phyloP scores from a whole-genome alignment of 192 early-diverging fungal genomes.

The Gigaspora rosea region DNA sequence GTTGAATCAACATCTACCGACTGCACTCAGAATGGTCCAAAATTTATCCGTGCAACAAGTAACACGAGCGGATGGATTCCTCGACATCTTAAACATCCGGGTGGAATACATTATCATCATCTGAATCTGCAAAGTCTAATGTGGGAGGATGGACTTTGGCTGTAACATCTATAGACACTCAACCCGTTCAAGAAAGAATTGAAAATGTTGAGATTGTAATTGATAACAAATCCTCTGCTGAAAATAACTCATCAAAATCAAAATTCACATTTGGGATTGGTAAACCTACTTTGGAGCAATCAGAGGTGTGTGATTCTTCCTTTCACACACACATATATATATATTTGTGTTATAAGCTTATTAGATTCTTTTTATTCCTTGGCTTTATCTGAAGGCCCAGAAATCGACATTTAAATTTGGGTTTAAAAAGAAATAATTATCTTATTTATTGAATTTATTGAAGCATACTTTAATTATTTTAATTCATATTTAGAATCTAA shows the following conservation, averaged over 20 bases:
- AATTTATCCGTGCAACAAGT: slow-evolving; percentile 8
- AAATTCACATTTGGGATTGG: neutral
- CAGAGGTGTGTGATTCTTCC: neutral
- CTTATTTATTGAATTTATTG: neutral
- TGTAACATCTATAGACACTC: neutral
- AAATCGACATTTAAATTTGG: slow-evolving; percentile 14
- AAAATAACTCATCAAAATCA: neutral
- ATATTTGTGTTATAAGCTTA: neutral
- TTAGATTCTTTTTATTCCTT: neutral
- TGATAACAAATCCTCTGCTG: neutral
- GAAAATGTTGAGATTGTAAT: neutral
- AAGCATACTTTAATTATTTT: neutral
- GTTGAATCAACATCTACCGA: no score
- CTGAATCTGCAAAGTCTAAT: neutral
- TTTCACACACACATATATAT: neutral
- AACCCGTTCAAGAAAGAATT: neutral
- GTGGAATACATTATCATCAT: neutral
- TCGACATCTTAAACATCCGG: neutral
- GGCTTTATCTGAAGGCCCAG: neutral
- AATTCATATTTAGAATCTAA: no score
- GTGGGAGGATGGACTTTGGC: neutral
- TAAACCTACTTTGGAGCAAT: neutral
- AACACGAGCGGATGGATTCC: slow-evolving; percentile 16
- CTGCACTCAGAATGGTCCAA: neutral
- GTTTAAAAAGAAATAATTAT: slow-evolving; percentile 2